Conservation (phyloP, 306 rosid genomes). For the Canavalia gladiata region DNA sequence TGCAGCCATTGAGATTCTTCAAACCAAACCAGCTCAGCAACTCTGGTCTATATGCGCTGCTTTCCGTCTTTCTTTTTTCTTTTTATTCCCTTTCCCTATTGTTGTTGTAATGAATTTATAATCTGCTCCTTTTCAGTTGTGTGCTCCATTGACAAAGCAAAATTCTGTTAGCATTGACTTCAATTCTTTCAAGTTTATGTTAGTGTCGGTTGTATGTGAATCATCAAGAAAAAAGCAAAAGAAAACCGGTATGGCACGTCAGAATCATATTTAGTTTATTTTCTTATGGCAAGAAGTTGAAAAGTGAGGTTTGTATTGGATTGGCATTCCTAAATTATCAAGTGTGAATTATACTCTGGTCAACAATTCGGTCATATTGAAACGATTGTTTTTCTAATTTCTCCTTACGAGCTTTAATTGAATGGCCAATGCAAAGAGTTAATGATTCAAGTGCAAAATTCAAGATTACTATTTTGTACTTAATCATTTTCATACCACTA, state of each 20-base stretch:
- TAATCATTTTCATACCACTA: neutral
- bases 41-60: neutral
- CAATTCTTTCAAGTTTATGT: neutral
- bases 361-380: constrained; percentile 9
- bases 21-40: constrained; percentile 14
- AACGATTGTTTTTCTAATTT: neutral
- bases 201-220: constrained; percentile 20
- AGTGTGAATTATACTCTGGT: neutral
- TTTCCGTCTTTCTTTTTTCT: constrained; percentile 26
- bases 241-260: neutral
- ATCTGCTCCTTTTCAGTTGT: constrained; percentile 7
- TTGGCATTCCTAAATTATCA: constrained; percentile 8
- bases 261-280: neutral
- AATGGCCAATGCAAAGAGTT: constrained; percentile 18
- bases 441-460: constrained; percentile 8
- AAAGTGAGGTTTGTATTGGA: constrained; percentile 29
- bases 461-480: neutral
- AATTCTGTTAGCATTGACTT: constrained; percentile 40
- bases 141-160: constrained; percentile 38
- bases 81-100: neutral
- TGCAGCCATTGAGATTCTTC: constrained; percentile 22
- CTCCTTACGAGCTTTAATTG: constrained; percentile 9
- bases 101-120: constrained; percentile 11
- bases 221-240: neutral
- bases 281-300: constrained; percentile 7